phyloP scores from a whole-genome alignment of 2,329 filamentous ascomycete genomes.

The Aspergillus latus region DNA sequence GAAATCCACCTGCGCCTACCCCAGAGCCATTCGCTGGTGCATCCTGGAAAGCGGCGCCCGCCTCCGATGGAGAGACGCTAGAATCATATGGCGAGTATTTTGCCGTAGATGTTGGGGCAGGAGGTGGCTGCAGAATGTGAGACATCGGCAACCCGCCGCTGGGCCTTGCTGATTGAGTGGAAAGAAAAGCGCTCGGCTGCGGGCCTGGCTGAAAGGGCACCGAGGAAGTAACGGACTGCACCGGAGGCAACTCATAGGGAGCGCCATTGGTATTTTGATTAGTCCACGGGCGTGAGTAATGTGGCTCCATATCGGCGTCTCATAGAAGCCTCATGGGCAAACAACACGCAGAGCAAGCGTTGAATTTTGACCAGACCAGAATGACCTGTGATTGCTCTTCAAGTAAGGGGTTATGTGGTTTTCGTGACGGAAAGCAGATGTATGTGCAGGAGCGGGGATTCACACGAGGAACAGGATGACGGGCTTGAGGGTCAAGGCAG shows the following conservation, averaged over 20 bases:
- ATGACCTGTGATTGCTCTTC: not conserved
- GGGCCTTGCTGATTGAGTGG: conserved; percentile 41
- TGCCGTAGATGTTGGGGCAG: conserved; percentile 25
- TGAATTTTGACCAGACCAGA: not conserved
- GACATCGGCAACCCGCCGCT: conserved; percentile 43
- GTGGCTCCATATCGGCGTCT: conserved; percentile 33
- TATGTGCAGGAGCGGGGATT: conserved; percentile 9
- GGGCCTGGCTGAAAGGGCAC: conserved; percentile 27
- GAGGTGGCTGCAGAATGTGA: conserved; percentile 40
- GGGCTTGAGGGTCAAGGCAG: not conserved
- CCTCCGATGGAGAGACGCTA: conserved; percentile 42
- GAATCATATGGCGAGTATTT: conserved; percentile 43
- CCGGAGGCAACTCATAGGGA: conserved; percentile 36
- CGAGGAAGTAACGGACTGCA: conserved; percentile 37
- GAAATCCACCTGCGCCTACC: conserved; percentile 35
- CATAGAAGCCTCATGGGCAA: conserved; percentile 22
- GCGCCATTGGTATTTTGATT: conserved; percentile 26
- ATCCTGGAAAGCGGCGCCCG: conserved; percentile 34
- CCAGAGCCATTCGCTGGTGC: conserved; percentile 41
- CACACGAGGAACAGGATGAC: conserved; percentile 2
- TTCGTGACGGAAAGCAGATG: not conserved
- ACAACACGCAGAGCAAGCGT: not conserved
- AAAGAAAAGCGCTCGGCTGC: conserved; percentile 32
- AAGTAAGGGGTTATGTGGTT: not conserved
- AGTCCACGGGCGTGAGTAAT: conserved; percentile 32